These are phyloP conservation scores for Emergomyces orientalis DNA, from an alignment of 2,329 filamentous ascomycete species.

Conservation along the genomic window DNA sequence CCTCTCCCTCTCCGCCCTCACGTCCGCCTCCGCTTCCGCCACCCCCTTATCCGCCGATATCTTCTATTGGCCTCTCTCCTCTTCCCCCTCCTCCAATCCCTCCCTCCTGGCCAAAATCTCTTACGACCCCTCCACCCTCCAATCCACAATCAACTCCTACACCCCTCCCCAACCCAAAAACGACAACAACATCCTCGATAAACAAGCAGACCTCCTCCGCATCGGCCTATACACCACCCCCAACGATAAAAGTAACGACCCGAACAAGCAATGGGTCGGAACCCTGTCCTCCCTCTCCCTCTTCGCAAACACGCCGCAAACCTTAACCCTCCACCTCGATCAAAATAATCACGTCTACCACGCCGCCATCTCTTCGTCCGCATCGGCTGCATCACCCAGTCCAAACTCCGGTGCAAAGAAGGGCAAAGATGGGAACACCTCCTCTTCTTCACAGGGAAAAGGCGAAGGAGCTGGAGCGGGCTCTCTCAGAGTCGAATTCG, in stretches of 20 bases:
- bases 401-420: neutral
- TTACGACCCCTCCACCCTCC: constrained; percentile 32
- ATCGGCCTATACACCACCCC: constrained; percentile 42
- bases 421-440: neutral
- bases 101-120: constrained; percentile 33
- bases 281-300: constrained; percentile 32
- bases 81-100: constrained; percentile 24
- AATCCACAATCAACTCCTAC: constrained; percentile 32
- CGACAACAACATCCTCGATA: constrained; percentile 8
- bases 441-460: neutral
- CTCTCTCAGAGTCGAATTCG: constrained; percentile 26
- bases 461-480: constrained; percentile 5
- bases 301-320: constrained; percentile 24
- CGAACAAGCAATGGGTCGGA: constrained; percentile 39
- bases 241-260: constrained; percentile 37
- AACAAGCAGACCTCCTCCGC: constrained; percentile 36
- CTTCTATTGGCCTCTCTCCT: constrained; percentile 30
- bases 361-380: constrained; percentile 28
- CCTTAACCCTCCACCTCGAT: constrained; percentile 33
- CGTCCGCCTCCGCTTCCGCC: constrained; percentile 16
- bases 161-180: constrained; percentile 24
- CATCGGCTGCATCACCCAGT: neutral
- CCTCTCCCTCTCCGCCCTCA: constrained; percentile 15
- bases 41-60: constrained; percentile 25
- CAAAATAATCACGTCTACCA: constrained; percentile 31